Evolutionary conservation across 495 filamentous ascomycete genomes (phyloP).

Genomic region (Neurospora sp.): DNA sequence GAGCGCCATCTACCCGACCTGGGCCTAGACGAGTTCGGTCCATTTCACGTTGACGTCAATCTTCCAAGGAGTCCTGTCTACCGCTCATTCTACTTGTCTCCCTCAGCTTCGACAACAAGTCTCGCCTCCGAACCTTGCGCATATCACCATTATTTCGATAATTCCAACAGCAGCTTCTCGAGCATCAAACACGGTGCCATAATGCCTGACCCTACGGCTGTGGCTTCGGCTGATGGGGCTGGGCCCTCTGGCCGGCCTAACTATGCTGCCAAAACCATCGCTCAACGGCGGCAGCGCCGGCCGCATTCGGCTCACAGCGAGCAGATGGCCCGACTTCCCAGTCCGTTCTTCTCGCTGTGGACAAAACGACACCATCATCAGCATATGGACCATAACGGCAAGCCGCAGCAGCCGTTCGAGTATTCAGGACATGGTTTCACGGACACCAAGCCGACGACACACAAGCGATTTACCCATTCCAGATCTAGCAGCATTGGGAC

Average conservation of each 20-base stretch:
- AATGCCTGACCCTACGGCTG: conserved; percentile 19
- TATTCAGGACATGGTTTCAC: conserved; percentile 2
- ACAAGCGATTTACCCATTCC: conserved; percentile 13
- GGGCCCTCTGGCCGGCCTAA: conserved; percentile 1
- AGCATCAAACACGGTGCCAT: conserved; percentile 4
- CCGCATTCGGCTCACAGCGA: conserved; percentile 17
- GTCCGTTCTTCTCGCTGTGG: conserved; percentile 22
- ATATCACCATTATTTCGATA: background rate
- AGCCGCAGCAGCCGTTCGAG: conserved; percentile 3
- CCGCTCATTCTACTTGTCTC: conserved; percentile 21
- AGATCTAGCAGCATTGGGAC: conserved; percentile 17
- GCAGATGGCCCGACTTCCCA: conserved; percentile 11
- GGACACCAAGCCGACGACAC: conserved; percentile 13
- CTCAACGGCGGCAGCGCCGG: conserved; percentile 12
- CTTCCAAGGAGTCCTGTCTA: conserved; percentile 2
- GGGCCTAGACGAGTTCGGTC: background rate
- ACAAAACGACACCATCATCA: conserved; percentile 17
- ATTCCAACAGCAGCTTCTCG: background rate
- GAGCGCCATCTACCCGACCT: background rate
- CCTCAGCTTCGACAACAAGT: conserved; percentile 20
- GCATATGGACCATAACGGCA: conserved; percentile 7
- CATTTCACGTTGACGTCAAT: background rate
- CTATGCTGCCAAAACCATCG: background rate
- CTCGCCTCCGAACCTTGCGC: conserved; percentile 3
- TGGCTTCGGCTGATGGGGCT: conserved; percentile 5